Evolutionary conservation across 805 yeast species (phyloP), one percentile per base, ranked within the genome.

Genomic region (Myxozyma neotropica): DNA sequence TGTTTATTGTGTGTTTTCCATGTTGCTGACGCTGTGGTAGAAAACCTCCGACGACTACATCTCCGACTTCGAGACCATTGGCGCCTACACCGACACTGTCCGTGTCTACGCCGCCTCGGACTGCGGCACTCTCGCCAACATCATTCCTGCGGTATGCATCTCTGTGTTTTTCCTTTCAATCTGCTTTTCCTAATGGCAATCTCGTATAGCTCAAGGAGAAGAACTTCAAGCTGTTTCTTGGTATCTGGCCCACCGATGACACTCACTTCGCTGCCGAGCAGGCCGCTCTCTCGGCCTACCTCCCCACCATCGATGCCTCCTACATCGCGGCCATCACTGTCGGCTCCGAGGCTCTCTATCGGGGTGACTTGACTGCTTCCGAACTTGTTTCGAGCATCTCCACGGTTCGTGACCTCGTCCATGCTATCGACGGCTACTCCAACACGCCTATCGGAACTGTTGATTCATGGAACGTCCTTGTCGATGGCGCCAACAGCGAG

Each of bases 311-410:
- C 64, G 85, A 89, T 55, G 80, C 82, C 62, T 78, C 83, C 53
- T 83, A 89, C 65, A 81, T 93, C 70, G 83, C 84, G 69, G 89
- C 85, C 48, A 79, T 93, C 77, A 80, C 89, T 54, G 98, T 93
- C 67, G 98, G 98, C 67, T 91, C 97, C 26, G 98, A 93, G 81
- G 93, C 96, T 59, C 81, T 93, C 66, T 93, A 93, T 83, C 89
- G 98, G 81, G 84, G 75, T 40, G 98, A 93, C 74, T 66, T 92
- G 77, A 80, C 92, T 53, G 91, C 96, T 46, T 69, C 79, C 12
- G 68, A 82, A 57, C 83, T 93, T 71, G 95, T 96, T 51, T 75
- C 72, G 66, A 80, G 80, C 69, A 91, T 93, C 71, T 66, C 74
- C 60, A 82, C 81, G 49, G 74, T 92, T 74, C 88, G 85, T 77